Percentiles rank a stretch among this genome's conserved stretches.
Evolutionary conservation across 768 basidiomycete genomes (phyloP).

Genomic region (Lepiota venenata): DNA sequence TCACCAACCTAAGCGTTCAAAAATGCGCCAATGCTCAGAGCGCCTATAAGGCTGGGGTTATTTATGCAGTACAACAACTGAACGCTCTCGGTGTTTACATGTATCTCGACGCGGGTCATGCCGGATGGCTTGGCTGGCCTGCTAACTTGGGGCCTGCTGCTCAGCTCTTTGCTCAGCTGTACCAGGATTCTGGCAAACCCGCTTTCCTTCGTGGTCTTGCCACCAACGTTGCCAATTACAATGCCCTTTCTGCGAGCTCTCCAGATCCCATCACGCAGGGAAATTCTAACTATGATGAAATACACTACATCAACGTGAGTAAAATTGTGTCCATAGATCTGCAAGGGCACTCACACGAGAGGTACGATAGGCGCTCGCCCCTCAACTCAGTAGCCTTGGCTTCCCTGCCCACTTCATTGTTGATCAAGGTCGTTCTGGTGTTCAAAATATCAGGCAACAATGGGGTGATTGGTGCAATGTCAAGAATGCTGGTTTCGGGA

Average conservation of each 20-base stretch:
- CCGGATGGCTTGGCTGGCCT: conserved; percentile 68
- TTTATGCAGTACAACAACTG: conserved; percentile 55
- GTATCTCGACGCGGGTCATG: conserved; percentile 63
- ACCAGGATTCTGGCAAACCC: conserved; percentile 49
- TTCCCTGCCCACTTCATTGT: conserved; percentile 65
- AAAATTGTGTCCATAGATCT: background rate
- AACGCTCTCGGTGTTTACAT: conserved; percentile 52
- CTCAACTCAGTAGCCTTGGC: conserved; percentile 36
- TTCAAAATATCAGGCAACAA: conserved; percentile 53
- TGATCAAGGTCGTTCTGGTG: conserved; percentile 63
- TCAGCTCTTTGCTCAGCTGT: conserved; percentile 48
- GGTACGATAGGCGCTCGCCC: conserved; percentile 42
- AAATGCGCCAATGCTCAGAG: conserved; percentile 53
- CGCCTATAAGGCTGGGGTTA: conserved; percentile 50
- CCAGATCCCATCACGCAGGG: conserved; percentile 63
- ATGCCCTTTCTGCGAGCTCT: conserved; percentile 38
- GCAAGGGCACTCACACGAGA: background rate
- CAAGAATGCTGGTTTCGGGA: conserved; percentile 60
- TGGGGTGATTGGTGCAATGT: conserved; percentile 76
- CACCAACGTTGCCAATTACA: conserved; percentile 53
- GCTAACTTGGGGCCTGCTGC: conserved; percentile 61
- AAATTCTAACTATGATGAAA: conserved; percentile 60
- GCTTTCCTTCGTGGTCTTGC: conserved; percentile 58
- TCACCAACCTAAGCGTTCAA: conserved; percentile 59
- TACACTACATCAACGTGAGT: conserved; percentile 52